A percentile compares a stretch with the other conserved stretches of the same genome.
These are phyloP conservation scores for Elsinoe arachidis DNA, from an alignment of 2,329 filamentous ascomycete species.

Conservation along the genomic window DNA sequence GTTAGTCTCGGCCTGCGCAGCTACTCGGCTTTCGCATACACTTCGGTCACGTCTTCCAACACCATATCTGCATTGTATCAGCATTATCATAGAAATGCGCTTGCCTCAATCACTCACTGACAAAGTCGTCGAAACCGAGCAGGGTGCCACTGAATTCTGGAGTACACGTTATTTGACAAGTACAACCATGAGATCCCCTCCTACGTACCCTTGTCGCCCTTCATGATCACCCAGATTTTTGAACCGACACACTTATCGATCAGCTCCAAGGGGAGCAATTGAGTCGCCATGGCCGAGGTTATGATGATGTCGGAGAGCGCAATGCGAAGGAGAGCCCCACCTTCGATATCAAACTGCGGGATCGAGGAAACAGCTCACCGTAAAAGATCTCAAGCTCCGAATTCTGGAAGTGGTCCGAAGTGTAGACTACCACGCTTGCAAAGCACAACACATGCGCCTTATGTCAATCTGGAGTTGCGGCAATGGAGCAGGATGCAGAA, in stretches of 20 bases:
- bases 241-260: conserved; percentile 99
- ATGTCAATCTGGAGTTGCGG: not conserved
- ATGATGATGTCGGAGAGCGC: not conserved
- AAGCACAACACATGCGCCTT: not conserved
- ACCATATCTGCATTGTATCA: conserved; percentile 70
- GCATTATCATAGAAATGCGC: not conserved
- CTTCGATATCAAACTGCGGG: conserved; percentile 5
- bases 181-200: conserved; percentile 13
- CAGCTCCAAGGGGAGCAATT: conserved; percentile 54
- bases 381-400: not conserved
- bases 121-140: conserved; percentile 96
- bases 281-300: conserved; percentile 15
- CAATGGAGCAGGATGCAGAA: not conserved
- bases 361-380: not conserved
- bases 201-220: conserved; percentile 81
- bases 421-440: not conserved
- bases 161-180: conserved; percentile 11
- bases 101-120: conserved; percentile 65
- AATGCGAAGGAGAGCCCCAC: not conserved
- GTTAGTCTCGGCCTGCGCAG: conserved; percentile 7
- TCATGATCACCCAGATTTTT: conserved; percentile 98
- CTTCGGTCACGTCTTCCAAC: conserved; percentile 92
- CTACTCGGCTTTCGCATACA: conserved; percentile 43
- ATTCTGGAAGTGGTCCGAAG: no score
- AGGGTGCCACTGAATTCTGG: conserved; percentile 92